Evolutionary conservation across 139 green algal genomes (phyloP).

Genomic region (Micromonas pusilla): DNA sequence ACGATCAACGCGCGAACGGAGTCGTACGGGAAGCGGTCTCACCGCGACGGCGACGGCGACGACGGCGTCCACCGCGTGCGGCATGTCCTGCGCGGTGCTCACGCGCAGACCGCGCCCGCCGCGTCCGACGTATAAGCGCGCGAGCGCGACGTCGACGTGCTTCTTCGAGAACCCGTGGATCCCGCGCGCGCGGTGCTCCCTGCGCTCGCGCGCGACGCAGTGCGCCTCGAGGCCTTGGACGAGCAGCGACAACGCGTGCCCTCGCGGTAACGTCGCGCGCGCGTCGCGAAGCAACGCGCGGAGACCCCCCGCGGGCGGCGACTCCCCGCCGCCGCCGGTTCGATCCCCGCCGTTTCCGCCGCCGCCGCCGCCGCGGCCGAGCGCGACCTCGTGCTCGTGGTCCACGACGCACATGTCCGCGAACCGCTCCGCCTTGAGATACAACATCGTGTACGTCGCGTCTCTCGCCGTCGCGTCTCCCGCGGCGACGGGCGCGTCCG

Average conservation of each 20-base stretch:
- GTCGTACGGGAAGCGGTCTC: no score
- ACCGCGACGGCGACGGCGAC: not conserved
- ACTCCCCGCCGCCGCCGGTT: no score
- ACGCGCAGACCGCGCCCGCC: not conserved
- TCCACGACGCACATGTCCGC: no score
- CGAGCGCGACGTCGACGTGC: not conserved
- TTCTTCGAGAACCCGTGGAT: not conserved
- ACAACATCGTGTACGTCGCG: not conserved
- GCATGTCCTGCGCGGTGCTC: not conserved
- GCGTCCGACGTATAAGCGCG: not conserved
- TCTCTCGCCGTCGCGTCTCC: not conserved
- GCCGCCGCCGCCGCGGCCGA: no score
- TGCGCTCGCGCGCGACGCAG: not conserved
- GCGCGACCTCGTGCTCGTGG: no score
- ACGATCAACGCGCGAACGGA: no score
- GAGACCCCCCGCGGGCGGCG: not conserved
- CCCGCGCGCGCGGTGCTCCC: not conserved
- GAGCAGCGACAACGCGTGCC: not conserved
- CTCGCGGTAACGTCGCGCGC: not conserved
- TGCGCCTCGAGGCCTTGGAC: not conserved
- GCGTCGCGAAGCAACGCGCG: not conserved
- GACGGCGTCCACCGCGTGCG: not conserved
- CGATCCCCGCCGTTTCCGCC: no score
- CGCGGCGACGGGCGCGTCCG: not conserved
- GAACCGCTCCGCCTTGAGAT: no score